Base-by-base conservation (phyloP, 2,329 filamentous ascomycete species). In the Colletotrichum sp. region DNA sequence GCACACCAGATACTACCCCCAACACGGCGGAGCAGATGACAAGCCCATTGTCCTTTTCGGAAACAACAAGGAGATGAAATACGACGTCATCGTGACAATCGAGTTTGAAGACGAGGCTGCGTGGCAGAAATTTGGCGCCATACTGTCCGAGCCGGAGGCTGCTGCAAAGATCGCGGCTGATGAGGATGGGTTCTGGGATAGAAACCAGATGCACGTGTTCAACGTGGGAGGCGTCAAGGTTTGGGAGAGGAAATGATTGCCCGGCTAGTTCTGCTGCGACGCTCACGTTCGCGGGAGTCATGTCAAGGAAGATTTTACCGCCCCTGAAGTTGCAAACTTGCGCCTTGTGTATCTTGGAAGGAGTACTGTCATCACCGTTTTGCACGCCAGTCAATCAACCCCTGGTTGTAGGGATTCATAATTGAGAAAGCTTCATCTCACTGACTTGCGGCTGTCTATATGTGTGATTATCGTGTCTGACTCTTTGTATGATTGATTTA, bases 121-220 rank as follows among this genome's bases (percentile, higher is more conserved):
- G 3, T 65, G 9, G 18, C 16, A 39, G 26, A 57, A 15, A 21
- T 75, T 75, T 28, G 9, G 16, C 9, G 39, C 12, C n/a, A 49
- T 68, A 5, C 15, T 71, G n/a, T 28, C 32, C 39, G 34, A 39
- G n/a, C 67, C 49, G 21, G 67, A 75, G 34, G 67, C 72, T 8
- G 62, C 21, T 2, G 72, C 67, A 10, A 75, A n/a, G 18, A 59
- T 75, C 12, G 28, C 28, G 21, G 72, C 28, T 1, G 72, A 75
- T 49, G 72, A 75, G 26, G 60, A 68, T 18, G 72, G 72, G 16
- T 75, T 75, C 30, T 75, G 72, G 72, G 72, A 75, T 16, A 59
- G 72, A n/a, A 34, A n/a, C 30, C 55, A 49, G 28, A 71, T 71
- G 72, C 30, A 71, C 15, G 67, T 75, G 5, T 44, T 66, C 30